Base-by-base conservation (phyloP, 768 basidiomycete genomes). In the Mrakia frigida region DNA sequence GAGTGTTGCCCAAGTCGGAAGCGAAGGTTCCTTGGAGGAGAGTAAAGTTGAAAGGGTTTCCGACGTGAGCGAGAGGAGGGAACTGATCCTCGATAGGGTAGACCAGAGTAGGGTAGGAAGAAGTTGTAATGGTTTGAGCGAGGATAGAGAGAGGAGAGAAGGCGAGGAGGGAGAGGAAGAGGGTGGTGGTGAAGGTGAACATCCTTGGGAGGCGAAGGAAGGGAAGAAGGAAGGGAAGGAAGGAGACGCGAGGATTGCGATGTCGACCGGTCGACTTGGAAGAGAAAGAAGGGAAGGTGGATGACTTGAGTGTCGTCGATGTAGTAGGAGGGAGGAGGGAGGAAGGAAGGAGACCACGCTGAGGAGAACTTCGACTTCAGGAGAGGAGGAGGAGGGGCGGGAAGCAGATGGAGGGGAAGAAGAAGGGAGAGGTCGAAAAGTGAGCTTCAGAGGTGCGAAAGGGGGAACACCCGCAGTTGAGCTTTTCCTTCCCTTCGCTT, bases 61-160 rank as follows among this genome's bases (percentile, higher is more conserved):
- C 85, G 53, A 89, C 83, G 77, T 92, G 89, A 31, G 92, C 93
- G 77, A 97, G 88, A 60, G 87, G 86, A 28, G 94, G 93, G 61
- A 89, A 87, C 84, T 98, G 95, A 43, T 85, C 85, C 78, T 88
- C 86, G 56, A 93, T 84, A 39, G 91, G 88, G 81, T 87, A 87
- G 68, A 85, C 81, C 61, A 94, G 85, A 75, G 82, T 82, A 37
- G 50, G 61, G 63, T 68, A 76, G 13, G n/a, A 67, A 1, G 35
- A 67, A 2, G 46, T 18, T 3, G 46, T 28, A 7, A 39, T 6
- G 9, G 46, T 33, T 63, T 74, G 73, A 18, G 73, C 73, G 23
- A 56, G 70, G n/a, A 53, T 33, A 14, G 25, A 37, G 35, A 50
- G 33, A 10, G 53, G 46, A 16, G 35, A 11, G 53, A 59, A 35